Evolutionary conservation across 768 basidiomycete species (phyloP), one percentile per base, ranked within the genome.

Genomic region (Mycena rebaudengoi): DNA sequence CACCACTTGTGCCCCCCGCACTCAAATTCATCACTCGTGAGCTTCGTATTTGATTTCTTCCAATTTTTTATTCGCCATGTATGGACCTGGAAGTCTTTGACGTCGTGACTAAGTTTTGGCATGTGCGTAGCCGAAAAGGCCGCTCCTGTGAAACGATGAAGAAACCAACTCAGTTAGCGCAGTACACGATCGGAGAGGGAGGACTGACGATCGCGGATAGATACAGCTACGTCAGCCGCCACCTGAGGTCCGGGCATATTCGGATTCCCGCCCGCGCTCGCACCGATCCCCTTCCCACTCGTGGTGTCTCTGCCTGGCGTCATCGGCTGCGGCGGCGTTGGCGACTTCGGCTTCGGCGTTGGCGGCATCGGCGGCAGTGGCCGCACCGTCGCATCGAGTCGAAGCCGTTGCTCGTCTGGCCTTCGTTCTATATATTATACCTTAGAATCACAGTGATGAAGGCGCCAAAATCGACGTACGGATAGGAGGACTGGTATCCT

Each of bases 1-100:
- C 66, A 96, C 97, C 97, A 99, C 85, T 90, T 91, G 79, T 99
- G 98, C 61, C 95, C 96, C 64, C 98, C 98, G 78, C 96, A 98
- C 65, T 94, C 91, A 73, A 99, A 99, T 68, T 98, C 96, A 25
- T 91, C 89, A 78, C 94, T 91, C 8, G 93, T 95, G 40, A 97
- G 78, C 78, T 96, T 95, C 86, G 98, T 99, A 64, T 96, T 94
- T 70, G 96, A 84, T 70, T 95, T 93, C 82, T 91, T 93, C 95
- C 98, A 99, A 68, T 90, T 89, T 29, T 79, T 80, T 55, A 98
- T 78, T 65, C 80, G 83, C 97, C 97, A 99, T 16, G 87, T 86
- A 73, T 85, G 96, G n/a, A 95, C 94, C 72, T 89, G 89, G 78
- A 97, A 95, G 76, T 98, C 97, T 77, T 98, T 97, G 62, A 98